Conservation (phyloP, 306 rosid species). For the Rosa chinensis region DNA sequence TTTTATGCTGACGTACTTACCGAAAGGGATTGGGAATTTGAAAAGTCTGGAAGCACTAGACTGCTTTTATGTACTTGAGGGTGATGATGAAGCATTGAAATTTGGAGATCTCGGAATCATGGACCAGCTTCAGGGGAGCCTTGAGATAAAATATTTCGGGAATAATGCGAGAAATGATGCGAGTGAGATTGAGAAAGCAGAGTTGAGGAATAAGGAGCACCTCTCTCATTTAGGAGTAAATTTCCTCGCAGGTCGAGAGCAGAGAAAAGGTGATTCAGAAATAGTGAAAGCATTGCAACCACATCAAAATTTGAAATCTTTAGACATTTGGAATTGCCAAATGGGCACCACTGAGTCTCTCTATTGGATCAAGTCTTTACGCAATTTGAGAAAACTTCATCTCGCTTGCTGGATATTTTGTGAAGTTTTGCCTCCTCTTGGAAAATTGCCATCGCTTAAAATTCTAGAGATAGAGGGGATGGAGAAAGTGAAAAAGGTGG, state of each 20-base stretch:
- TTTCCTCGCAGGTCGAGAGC: too few relatives aligned
- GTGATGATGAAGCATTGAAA: neutral
- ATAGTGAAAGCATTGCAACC: too few relatives aligned
- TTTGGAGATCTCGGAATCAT: neutral
- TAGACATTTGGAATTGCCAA: too few relatives aligned
- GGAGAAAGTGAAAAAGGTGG: too few relatives aligned
- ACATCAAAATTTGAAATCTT: too few relatives aligned
- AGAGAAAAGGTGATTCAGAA: too few relatives aligned
- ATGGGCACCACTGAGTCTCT: neutral
- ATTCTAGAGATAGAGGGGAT: neutral
- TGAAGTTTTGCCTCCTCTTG: slow-evolving; percentile 14
- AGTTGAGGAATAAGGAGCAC: too few relatives aligned
- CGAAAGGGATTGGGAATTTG: neutral
- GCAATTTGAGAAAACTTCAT: neutral
- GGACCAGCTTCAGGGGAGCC: neutral
- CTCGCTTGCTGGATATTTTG: fast-evolving
- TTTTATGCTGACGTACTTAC: neutral
- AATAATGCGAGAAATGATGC: too few relatives aligned
- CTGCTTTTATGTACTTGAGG: fast-evolving
- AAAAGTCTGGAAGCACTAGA: neutral
- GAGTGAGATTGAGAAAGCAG: too few relatives aligned
- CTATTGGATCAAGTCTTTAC: neutral
- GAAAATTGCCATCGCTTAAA: neutral
- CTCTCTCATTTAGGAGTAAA: too few relatives aligned
- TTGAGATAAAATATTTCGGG: fast-evolving